Evolutionary conservation across 306 rosid species (phyloP).

Genomic region (Corylus americana): DNA sequence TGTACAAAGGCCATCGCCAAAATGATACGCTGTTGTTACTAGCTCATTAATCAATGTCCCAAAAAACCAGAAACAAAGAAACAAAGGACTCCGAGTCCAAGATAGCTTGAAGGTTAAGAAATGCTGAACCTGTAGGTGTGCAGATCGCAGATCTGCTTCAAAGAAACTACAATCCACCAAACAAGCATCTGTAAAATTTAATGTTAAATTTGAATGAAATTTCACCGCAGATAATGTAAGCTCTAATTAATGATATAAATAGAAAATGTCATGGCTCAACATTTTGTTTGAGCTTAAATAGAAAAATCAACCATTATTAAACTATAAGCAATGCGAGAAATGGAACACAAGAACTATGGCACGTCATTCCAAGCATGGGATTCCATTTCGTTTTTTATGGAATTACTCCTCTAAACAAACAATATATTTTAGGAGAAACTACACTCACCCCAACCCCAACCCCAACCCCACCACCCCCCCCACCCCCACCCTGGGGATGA

Average conservation of each 20-base stretch:
- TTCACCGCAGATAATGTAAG: slow-evolving; percentile 13
- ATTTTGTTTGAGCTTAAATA: background rate
- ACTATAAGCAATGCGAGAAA: background rate
- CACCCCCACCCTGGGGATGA: too few relatives aligned
- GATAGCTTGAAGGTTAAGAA: slow-evolving; percentile 11
- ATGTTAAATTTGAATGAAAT: slow-evolving; percentile 17
- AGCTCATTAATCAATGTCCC: slow-evolving; percentile 4
- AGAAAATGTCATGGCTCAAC: background rate
- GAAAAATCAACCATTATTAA: background rate
- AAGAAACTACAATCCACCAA: slow-evolving; percentile 83
- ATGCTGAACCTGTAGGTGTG: slow-evolving; percentile 82
- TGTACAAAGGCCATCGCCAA: background rate
- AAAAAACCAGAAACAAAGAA: background rate
- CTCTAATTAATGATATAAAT: background rate
- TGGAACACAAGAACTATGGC: background rate
- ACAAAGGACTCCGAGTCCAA: background rate
- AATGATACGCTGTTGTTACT: background rate
- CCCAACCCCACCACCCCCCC: too few relatives aligned
- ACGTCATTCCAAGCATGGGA: background rate
- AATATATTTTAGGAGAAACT: background rate
- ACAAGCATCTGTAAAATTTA: slow-evolving; percentile 72
- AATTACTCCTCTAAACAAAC: background rate
- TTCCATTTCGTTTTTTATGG: background rate
- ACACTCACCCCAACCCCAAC: too few relatives aligned
- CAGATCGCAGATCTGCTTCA: slow-evolving; percentile 90